Evolutionary conservation across 306 rosid genomes (phyloP).

Genomic region (Trifolium fragiferum): DNA sequence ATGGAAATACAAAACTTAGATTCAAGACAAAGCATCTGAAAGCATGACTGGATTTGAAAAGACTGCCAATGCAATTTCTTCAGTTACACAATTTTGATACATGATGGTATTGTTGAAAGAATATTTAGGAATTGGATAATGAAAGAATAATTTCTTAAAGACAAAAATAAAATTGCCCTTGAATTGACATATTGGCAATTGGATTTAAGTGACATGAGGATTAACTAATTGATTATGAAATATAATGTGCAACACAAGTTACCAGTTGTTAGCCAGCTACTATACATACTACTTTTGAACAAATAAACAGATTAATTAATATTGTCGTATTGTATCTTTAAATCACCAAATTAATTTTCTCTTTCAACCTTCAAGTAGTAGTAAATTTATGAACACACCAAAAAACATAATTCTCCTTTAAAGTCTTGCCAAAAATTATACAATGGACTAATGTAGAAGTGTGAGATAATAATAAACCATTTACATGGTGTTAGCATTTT

Average conservation of each 20-base stretch:
- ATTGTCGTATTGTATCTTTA: slow-evolving; percentile 23
- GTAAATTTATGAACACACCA: too few relatives aligned
- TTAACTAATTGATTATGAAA: slow-evolving; percentile 43
- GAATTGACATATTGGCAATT: slow-evolving; percentile 37
- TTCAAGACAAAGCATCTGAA: slow-evolving; percentile 38
- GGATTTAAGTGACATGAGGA: slow-evolving; percentile 32
- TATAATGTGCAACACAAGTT: slow-evolving; percentile 37
- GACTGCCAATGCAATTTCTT: slow-evolving; percentile 34
- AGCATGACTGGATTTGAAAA: slow-evolving; percentile 33
- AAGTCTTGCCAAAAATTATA: too few relatives aligned
- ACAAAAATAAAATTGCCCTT: background rate
- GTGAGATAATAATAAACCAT: too few relatives aligned
- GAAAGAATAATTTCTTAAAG: slow-evolving; percentile 2
- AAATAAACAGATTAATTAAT: slow-evolving; percentile 20
- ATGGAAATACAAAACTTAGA: slow-evolving; percentile 32
- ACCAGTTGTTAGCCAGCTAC: slow-evolving; percentile 18
- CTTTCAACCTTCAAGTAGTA: too few relatives aligned
- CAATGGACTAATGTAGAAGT: too few relatives aligned
- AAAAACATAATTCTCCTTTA: too few relatives aligned
- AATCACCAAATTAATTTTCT: slow-evolving; percentile 10
- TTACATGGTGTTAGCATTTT: too few relatives aligned
- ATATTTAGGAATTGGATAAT: slow-evolving; percentile 19
- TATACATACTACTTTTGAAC: slow-evolving; percentile 12
- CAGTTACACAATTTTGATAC: slow-evolving; percentile 29
- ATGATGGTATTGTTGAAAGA: slow-evolving; percentile 35